Percentiles rank a stretch among this genome's conserved stretches.
These are phyloP conservation scores for Cynanchum wilfordii DNA, from an alignment of 257 asterid species.

Conservation along the genomic window DNA sequence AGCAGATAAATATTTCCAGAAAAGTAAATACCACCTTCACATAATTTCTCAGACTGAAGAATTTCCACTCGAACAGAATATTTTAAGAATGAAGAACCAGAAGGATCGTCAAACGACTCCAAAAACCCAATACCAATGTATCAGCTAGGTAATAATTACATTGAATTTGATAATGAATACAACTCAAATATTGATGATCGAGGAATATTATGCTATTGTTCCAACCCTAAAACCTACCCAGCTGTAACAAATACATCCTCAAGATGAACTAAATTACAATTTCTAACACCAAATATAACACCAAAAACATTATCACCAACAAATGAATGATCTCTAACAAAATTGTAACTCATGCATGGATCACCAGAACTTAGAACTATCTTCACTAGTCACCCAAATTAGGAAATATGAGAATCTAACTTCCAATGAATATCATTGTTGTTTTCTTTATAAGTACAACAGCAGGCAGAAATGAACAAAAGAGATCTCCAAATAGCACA, in stretches of 20 bases:
- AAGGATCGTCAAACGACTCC: not conserved
- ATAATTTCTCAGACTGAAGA: not conserved
- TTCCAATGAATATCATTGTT: not conserved
- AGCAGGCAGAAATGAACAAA: conserved; percentile 1
- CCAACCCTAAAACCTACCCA: not conserved
- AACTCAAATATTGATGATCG: conserved; percentile 3
- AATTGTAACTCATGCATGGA: conserved; percentile 17
- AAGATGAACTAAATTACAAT: conserved; percentile 1
- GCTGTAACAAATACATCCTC: not conserved
- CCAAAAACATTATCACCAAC: not conserved
- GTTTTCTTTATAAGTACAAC: conserved; percentile 9
- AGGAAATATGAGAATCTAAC: conserved; percentile 11
- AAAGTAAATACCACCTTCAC: too few relatives aligned
- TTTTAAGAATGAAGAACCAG: too few relatives aligned
- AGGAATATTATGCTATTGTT: too few relatives aligned
- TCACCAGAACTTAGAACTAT: not conserved
- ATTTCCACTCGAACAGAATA: not conserved
- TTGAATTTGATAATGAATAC: not conserved
- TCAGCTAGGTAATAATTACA: not conserved
- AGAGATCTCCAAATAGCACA: conserved; percentile 11
- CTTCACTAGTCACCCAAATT: conserved; percentile 12
- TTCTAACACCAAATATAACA: not conserved
- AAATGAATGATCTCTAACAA: conserved; percentile 13
- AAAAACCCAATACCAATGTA: not conserved
- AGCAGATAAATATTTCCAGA: not conserved